Evolutionary conservation across 2,329 filamentous ascomycete genomes (phyloP).

Genomic region (Fusarium oxysporum): DNA sequence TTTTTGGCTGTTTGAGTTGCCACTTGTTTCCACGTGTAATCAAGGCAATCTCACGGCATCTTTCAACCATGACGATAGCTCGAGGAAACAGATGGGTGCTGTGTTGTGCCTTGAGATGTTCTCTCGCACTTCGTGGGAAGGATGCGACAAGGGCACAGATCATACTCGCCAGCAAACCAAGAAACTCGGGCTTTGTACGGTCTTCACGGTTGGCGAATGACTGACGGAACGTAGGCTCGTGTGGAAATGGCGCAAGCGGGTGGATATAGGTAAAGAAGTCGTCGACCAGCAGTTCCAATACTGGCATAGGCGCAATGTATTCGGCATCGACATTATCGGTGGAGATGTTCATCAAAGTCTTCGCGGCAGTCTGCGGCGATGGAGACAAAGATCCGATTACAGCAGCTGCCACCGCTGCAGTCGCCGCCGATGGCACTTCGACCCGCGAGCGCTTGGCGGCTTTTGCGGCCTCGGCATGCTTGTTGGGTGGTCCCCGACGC

Average conservation of each 20-base stretch:
- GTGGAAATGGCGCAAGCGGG: conserved; percentile 80
- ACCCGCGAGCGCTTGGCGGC: conserved; percentile 62
- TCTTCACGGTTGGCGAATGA: conserved; percentile 76
- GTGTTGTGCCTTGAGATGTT: conserved; percentile 75
- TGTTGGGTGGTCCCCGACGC: conserved; percentile 69
- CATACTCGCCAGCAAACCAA: conserved; percentile 80
- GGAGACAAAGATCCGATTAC: conserved; percentile 50
- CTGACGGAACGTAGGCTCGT: conserved; percentile 80
- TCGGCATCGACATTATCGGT: conserved; percentile 66
- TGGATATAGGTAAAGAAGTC: conserved; percentile 89
- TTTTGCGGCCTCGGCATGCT: conserved; percentile 67
- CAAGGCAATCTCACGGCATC: conserved; percentile 76
- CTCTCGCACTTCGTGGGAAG: conserved; percentile 77
- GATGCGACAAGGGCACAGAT: conserved; percentile 78
- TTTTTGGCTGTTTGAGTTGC: conserved; percentile 60
- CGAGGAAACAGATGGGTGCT: conserved; percentile 74
- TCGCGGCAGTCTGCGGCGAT: conserved; percentile 60
- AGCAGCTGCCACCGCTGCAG: conserved; percentile 24
- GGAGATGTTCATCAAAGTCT: conserved; percentile 61
- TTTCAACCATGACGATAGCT: conserved; percentile 75
- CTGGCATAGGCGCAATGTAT: conserved; percentile 75
- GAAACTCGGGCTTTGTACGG: conserved; percentile 72
- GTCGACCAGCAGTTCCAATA: conserved; percentile 77
- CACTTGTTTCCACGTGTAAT: conserved; percentile 71
- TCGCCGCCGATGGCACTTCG: conserved; percentile 46